phyloP scores from a whole-genome alignment of 164 flowering plant genomes.

The Tetrastigma voinierianum region DNA sequence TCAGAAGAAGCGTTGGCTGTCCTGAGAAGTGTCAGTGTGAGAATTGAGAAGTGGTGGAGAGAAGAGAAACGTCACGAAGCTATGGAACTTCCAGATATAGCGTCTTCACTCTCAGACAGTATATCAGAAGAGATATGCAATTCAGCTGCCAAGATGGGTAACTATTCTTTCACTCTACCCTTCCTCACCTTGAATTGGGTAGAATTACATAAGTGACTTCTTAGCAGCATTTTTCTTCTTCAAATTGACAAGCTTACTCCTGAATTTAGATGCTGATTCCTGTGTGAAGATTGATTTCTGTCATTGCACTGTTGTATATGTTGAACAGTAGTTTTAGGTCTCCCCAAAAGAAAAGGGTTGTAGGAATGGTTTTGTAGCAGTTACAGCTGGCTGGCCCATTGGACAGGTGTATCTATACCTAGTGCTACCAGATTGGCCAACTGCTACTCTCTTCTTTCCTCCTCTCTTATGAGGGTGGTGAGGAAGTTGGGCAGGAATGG shows the following conservation, averaged over 20 bases:
- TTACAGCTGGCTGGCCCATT: neutral
- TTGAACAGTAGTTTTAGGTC: neutral
- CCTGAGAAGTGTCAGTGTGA: slow-evolving; percentile 81
- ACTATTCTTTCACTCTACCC: slow-evolving; percentile 8
- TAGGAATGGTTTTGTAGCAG: neutral
- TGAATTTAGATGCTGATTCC: neutral
- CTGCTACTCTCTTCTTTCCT: neutral
- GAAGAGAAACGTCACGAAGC: slow-evolving; percentile 82
- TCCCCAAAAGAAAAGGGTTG: neutral
- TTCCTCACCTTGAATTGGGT: neutral
- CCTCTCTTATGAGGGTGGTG: neutral
- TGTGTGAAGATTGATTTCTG: neutral
- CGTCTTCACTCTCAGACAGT: slow-evolving; percentile 70
- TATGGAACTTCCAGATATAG: slow-evolving; percentile 61
- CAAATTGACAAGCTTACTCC: neutral
- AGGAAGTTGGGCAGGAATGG: too few species aligned
- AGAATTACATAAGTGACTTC: too few species aligned
- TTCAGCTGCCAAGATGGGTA: slow-evolving; percentile 98
- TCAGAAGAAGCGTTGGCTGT: slow-evolving; percentile 87
- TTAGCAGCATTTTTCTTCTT: too few species aligned
- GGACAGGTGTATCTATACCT: neutral
- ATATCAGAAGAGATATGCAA: slow-evolving; percentile 95
- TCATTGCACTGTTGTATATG: neutral
- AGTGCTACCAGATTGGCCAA: neutral
- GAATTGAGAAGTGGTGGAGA: slow-evolving; percentile 97